Evolutionary conservation across 2,329 filamentous ascomycete species (phyloP), one percentile per base, ranked within the genome.

Genomic region (Aspergillus neoniger): DNA sequence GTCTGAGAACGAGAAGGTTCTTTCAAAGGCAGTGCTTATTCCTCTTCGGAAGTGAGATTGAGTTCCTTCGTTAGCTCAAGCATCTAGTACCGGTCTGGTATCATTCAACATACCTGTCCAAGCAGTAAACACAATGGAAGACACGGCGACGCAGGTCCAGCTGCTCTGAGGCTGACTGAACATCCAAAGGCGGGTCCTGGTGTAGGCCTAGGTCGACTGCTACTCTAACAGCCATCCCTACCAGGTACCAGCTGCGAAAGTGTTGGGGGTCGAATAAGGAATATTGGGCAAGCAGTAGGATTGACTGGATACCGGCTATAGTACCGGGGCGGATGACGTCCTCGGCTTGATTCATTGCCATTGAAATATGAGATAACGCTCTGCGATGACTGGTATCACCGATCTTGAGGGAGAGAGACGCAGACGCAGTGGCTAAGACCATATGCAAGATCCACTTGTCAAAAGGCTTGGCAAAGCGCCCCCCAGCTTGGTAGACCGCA

Each of bases 1-100:
- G 72, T 98, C 94, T 0, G 92, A 94, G 72, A 98, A 97, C 0
- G 94, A 96, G 74, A 97, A 97, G 0, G 92, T 89, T 36, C 92
- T 85, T 10, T 91, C 91, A 66, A 96, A 88, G 4, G 94, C 91
- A 81, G 96, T 90, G 67, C 92, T 96, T 50, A 50, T 49, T 96
- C 93, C 10, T 91, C 88, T 70, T 92, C 92, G 64, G 49, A 59
- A 19, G 39, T 6, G 25, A 8, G 1, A 17, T 53, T 9, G 8
- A 25, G 6, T n/a, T 15, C 12, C 5, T 21, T 48, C 12, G 44
- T 21, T 28, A 30, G 23, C 30, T 28, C 44, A 9, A 30, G 14
- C 14, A 17, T 6, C 14, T 14, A 32, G 17, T 36, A 17, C 5
- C 36, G 5, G 21, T 6, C 32, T 14, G 12, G 30, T 25, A 47